Percentiles rank a stretch among this genome's conserved stretches.
phyloP scores from a whole-genome alignment of 495 filamentous ascomycete genomes.

The Tetracladium marchalianum region DNA sequence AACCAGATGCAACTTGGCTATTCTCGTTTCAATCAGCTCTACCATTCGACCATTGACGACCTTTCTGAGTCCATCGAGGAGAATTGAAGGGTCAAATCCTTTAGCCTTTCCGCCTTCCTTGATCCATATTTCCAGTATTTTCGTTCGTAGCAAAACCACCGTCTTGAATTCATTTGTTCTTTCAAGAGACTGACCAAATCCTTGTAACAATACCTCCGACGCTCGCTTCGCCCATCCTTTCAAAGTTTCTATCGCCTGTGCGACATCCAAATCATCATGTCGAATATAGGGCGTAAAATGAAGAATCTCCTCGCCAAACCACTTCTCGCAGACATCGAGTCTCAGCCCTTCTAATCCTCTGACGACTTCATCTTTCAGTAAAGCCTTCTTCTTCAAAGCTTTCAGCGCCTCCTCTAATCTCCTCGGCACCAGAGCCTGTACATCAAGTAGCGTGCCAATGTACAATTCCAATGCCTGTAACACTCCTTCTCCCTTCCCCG shows the following conservation, averaged over 20 bases:
- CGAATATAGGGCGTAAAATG: conserved; percentile 88
- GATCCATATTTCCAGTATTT: conserved; percentile 68
- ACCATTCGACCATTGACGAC: conserved; percentile 57
- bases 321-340: conserved; percentile 71
- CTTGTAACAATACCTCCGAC: conserved; percentile 49
- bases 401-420: conserved; percentile 61
- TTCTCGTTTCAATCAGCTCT: conserved; percentile 46
- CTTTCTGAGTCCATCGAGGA: conserved; percentile 58
- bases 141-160: conserved; percentile 57
- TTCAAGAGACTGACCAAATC: conserved; percentile 45
- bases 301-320: conserved; percentile 74
- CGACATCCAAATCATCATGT: conserved; percentile 63
- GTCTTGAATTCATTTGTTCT: conserved; percentile 49
- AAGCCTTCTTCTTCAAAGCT: conserved; percentile 54
- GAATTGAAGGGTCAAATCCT: conserved; percentile 46
- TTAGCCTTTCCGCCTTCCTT: conserved; percentile 37
- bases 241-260: conserved; percentile 54
- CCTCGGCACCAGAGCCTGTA: conserved; percentile 62
- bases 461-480: conserved; percentile 59
- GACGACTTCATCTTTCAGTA: conserved; percentile 62
- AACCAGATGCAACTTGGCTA: conserved; percentile 46
- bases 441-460: conserved; percentile 64
- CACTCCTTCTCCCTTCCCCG: conserved; percentile 32
- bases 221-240: conserved; percentile 67
- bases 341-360: conserved; percentile 56